Base-by-base conservation (phyloP, 148 eudicot genomes). In the Bassia scoparia region DNA sequence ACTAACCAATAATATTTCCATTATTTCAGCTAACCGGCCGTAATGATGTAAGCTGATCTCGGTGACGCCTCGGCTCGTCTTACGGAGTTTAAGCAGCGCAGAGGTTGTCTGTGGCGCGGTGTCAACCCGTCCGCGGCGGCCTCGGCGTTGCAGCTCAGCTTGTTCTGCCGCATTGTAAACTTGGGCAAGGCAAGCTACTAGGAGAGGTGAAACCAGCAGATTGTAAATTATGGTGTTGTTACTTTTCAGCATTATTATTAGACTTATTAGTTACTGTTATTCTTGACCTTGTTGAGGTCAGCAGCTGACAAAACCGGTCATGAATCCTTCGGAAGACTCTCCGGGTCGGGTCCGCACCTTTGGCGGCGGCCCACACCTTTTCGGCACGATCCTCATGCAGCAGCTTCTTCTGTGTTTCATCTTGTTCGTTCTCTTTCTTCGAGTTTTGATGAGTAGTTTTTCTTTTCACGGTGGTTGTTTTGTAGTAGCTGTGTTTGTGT, bases 141-240 rank as follows among this genome's bases (percentile, higher is more conserved):
- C 48, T 85, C 84, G 0, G 76, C 76, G 34, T 79, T 82, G 80
- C 92, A 92, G 70, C 80, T 81, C 7, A 79, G 70, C 85, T 80
- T 86, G 11, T 35, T 68, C 21, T 31, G 56, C 35, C 56, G 80
- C 34, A 54, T 41, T 33, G 81, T 86, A 79, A 92, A 92, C 67
- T 78, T 89, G 31, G 97, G 97, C 85, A 92, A 61, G 97, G 97
- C 83, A 89, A 76, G 77, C 97, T 89, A 68, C 92, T 92, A 8
- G 97, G 95, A 93, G 96, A 38, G 96, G 96, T 53, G 96, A 83
- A 20, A 18, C 9, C 24, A 80, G 71, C 24, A 80, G 71, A 70
- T 78, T 29, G 74, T 75, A 76, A 27, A 81, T 37, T 37, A 50
- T 71, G 64, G 65, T 37, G 70, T 18, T 24, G 38, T 67, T 30